These are phyloP conservation scores for Carex parvula DNA, from an alignment of 176 grass and related monocot genomes.

Conservation along the genomic window DNA sequence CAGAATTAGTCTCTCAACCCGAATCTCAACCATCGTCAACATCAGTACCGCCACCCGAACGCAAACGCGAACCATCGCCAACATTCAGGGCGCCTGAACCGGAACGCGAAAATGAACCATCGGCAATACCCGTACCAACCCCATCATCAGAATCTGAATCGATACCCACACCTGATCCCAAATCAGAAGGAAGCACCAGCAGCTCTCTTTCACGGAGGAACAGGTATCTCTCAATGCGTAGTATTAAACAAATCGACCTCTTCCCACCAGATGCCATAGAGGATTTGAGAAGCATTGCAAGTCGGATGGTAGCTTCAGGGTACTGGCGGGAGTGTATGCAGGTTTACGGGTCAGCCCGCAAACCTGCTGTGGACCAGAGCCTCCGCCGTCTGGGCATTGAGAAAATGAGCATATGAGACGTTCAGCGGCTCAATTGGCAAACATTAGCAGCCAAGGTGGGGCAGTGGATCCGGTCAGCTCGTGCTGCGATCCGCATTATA, in stretches of 20 bases:
- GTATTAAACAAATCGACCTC: slow-evolving; percentile 89
- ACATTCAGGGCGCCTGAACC: slow-evolving; percentile 49
- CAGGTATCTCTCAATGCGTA: slow-evolving; percentile 54
- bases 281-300: slow-evolving; percentile 64
- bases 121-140: slow-evolving; percentile 42
- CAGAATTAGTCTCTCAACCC: slow-evolving; percentile 45
- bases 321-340: slow-evolving; percentile 93
- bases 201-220: slow-evolving; percentile 39
- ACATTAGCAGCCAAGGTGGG: slow-evolving; percentile 66
- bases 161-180: slow-evolving; percentile 11
- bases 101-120: slow-evolving; percentile 41
- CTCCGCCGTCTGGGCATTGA: slow-evolving; percentile 79
- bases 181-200: slow-evolving; percentile 13
- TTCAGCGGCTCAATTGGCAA: slow-evolving; percentile 78
- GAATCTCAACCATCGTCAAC: slow-evolving; percentile 35
- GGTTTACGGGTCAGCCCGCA: slow-evolving; percentile 80
- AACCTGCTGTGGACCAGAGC: slow-evolving; percentile 61
- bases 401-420: slow-evolving; percentile 88
- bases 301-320: slow-evolving; percentile 56
- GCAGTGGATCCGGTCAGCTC: slow-evolving; percentile 80
- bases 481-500: slow-evolving; percentile 52
- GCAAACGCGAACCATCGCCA: slow-evolving; percentile 42
- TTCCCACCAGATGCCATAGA: slow-evolving; percentile 60
- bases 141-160: slow-evolving; percentile 30
- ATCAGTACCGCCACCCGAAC: slow-evolving; percentile 32